Base-by-base conservation (phyloP, 257 asterid genomes). In the Coffea eugenioides region DNA sequence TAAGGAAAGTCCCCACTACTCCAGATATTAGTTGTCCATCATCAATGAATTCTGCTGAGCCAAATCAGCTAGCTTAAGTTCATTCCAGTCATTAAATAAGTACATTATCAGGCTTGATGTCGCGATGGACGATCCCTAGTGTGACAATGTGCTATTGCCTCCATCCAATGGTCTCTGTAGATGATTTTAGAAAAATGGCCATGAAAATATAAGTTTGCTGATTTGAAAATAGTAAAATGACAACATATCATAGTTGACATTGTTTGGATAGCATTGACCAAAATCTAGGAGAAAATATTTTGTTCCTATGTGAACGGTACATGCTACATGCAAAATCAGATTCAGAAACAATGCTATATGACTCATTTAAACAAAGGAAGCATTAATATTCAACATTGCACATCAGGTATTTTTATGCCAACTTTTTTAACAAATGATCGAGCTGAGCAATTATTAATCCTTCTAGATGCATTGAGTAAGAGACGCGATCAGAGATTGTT, bases 131-230 rank as follows among this genome's bases (percentile, higher is more conserved):
- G 12, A 92, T 82, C 69, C 96, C 95, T 0, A 76, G 83, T 67
- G 90, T 93, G 97, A 86, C 96, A 90, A 79, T 90, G 96, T 34
- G 92, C 87, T 80, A 93, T 82, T 31, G 97, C 96, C 83, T 93
- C 93, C 96, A 93, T 89, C n/a, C n/a, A 93, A 65, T 21, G 97
- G 92, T 45, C 82, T 85, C 97, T 93, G 62, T 45, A 73, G 48
- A 25, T 25, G 43, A 27, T 39, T 6, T n/a, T n/a, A n/a, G 46
- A 62, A 79, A 79, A 16, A 74, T 52, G n/a, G 78, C 11, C 31
- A n/a, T 10, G 69, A n/a, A 11, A n/a, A 23, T 51, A 6, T 52
- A 46, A 41, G 61, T 34, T 8, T 34, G 6, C 68, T 56, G 75
- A 52, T n/a, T n/a, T 64, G 39, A 73, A 75, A 70, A 11, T 34